A percentile compares a stretch with the other conserved stretches of the same genome.
Conservation (phyloP, 2,329 filamentous ascomycete species). For the Calonectria hongkongensis region DNA sequence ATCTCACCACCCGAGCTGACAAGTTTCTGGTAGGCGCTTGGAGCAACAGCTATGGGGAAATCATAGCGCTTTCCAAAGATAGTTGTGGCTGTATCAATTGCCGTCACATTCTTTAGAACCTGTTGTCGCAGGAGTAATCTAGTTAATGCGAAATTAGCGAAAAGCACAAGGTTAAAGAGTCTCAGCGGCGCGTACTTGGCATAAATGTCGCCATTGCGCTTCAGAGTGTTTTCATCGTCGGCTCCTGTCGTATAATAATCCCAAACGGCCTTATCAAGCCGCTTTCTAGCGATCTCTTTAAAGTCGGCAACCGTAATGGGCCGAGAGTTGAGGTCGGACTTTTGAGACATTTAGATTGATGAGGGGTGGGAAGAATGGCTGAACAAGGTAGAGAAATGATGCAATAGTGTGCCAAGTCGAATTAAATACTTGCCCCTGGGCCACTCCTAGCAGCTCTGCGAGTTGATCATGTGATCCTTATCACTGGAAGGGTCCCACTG, state of each 20-base stretch:
- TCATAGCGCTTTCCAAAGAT: conserved; percentile 37
- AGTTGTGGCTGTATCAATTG: conserved; percentile 44
- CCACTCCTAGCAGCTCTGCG: neutral
- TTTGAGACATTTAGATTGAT: neutral
- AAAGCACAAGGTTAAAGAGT: neutral
- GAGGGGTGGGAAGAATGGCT: neutral
- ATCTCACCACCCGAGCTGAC: conserved; percentile 55
- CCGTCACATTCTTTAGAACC: conserved; percentile 46
- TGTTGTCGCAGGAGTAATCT: conserved; percentile 23
- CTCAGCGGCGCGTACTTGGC: conserved; percentile 37
- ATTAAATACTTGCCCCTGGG: neutral
- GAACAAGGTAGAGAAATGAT: neutral
- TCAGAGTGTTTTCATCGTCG: conserved; percentile 47
- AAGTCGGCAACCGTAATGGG: conserved; percentile 46
- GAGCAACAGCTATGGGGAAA: conserved; percentile 57
- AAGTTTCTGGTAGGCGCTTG: conserved; percentile 56
- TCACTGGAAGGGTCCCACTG: no score
- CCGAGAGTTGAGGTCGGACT: neutral
- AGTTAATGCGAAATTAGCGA: neutral
- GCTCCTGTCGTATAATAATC: conserved; percentile 53
- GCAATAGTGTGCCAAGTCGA: neutral
- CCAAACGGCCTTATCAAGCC: conserved; percentile 42
- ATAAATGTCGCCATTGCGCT: conserved; percentile 45
- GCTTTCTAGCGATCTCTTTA: conserved; percentile 37
- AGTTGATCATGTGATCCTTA: neutral